Conservation (phyloP, 2,329 filamentous ascomycete genomes). For the Aurifilum marmelostoma region DNA sequence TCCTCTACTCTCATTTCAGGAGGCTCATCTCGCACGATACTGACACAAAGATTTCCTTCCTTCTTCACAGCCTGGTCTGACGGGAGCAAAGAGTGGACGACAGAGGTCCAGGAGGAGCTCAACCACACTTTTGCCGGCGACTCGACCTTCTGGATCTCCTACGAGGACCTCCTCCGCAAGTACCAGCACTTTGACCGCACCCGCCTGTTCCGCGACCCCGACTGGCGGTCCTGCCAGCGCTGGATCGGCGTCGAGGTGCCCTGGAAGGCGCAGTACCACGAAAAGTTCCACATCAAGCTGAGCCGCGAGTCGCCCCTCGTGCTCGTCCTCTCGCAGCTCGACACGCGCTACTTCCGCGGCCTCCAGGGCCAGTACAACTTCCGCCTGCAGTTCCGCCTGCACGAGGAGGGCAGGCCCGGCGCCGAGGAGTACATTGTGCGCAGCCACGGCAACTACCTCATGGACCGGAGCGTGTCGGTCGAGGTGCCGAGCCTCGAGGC, state of each 20-base stretch:
- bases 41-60: background rate
- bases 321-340: conserved; percentile 60
- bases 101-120: conserved; percentile 74
- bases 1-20: too few species aligned
- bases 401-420: conserved; percentile 47
- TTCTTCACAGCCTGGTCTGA: conserved; percentile 65
- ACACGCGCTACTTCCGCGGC: conserved; percentile 60
- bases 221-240: conserved; percentile 56
- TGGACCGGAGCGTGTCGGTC: conserved; percentile 75
- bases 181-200: conserved; percentile 63
- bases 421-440: conserved; percentile 58
- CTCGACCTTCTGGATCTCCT: conserved; percentile 66
- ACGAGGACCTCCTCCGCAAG: conserved; percentile 61
- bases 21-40: too few species aligned
- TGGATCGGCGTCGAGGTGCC: conserved; percentile 51
- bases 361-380: conserved; percentile 61
- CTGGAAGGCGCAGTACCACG: conserved; percentile 59
- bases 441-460: conserved; percentile 57
- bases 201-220: conserved; percentile 56
- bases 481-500: conserved; percentile 72
- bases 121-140: conserved; percentile 77
- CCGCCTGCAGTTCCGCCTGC: conserved; percentile 57
- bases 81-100: conserved; percentile 82
- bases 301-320: conserved; percentile 54
- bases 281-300: conserved; percentile 58